phyloP scores from a whole-genome alignment of 306 rosid genomes.

The Lablab purpureus region DNA sequence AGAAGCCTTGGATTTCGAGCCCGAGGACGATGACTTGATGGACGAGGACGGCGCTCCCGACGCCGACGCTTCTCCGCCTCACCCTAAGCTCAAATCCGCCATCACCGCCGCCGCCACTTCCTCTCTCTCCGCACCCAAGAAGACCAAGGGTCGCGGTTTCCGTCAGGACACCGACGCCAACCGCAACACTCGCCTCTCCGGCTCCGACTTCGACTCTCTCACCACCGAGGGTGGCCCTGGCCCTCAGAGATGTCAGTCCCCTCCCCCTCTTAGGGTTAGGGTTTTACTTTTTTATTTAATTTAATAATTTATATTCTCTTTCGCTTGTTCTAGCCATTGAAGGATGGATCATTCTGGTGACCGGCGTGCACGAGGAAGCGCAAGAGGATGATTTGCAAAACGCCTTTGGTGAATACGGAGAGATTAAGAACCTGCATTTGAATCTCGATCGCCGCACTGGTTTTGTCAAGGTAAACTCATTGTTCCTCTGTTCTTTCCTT shows the following conservation, averaged over 20 bases:
- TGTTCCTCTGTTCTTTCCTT: not conserved
- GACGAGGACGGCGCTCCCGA: slow-evolving; percentile 93
- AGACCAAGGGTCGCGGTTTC: slow-evolving; percentile 96
- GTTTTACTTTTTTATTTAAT: slow-evolving; percentile 17
- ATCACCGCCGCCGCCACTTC: slow-evolving; percentile 76
- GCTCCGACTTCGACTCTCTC: slow-evolving; percentile 84
- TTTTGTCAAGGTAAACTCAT: slow-evolving; percentile 77
- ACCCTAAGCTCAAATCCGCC: slow-evolving; percentile 94
- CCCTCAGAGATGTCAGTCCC: slow-evolving; percentile 83
- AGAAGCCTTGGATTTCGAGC: slow-evolving; percentile 97
- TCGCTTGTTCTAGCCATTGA: slow-evolving; percentile 70
- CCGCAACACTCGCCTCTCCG: slow-evolving; percentile 75
- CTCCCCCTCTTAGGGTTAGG: slow-evolving; percentile 20
- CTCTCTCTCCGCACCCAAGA: slow-evolving; percentile 64
- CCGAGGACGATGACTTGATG: slow-evolving; percentile 98
- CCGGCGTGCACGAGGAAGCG: slow-evolving; percentile 98
- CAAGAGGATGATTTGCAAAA: slow-evolving; percentile 94
- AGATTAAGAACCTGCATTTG: slow-evolving; percentile 89
- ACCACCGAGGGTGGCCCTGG: slow-evolving; percentile 83
- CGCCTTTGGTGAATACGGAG: slow-evolving; percentile 91
- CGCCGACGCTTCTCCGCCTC: slow-evolving; percentile 85
- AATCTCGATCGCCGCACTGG: slow-evolving; percentile 99
- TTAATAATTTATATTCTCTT: not conserved
- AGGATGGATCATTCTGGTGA: slow-evolving; percentile 97
- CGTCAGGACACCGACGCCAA: slow-evolving; percentile 79